These are phyloP conservation scores for Acacia melanoxylon DNA, from an alignment of 306 rosid species.

Conservation along the genomic window DNA sequence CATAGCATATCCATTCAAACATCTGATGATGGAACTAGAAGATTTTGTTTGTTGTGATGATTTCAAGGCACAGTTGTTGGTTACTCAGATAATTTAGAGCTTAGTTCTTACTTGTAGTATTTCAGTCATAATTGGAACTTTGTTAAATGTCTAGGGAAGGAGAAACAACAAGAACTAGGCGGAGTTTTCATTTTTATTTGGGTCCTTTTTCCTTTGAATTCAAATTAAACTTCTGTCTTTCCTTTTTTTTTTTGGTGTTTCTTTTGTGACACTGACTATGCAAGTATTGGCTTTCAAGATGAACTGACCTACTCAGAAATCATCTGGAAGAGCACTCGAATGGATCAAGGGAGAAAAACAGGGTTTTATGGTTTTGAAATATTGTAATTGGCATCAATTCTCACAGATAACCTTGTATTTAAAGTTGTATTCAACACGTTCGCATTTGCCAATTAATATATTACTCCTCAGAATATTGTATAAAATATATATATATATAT, in stretches of 20 bases:
- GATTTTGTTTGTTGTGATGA: conserved; percentile 6
- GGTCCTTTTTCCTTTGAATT: background rate
- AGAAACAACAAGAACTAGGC: background rate
- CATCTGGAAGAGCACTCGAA: background rate
- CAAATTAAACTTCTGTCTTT: background rate
- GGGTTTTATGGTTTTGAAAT: background rate
- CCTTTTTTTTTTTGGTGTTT: background rate
- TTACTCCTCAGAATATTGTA: background rate
- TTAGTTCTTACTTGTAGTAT: background rate
- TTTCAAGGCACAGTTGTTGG: conserved; percentile 15
- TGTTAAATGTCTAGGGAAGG: background rate
- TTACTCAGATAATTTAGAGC: background rate
- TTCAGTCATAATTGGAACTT: background rate
- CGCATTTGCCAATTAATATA: background rate
- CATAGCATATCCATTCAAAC: conserved; percentile 20
- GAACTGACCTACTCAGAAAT: background rate
- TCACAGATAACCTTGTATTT: background rate
- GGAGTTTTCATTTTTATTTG: background rate
- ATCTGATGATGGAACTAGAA: conserved; percentile 20
- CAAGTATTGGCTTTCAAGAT: background rate
- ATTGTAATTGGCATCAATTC: background rate
- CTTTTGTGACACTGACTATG: background rate
- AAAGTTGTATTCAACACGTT: background rate
- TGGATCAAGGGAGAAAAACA: background rate
- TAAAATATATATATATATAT: too few species aligned